phyloP scores from a whole-genome alignment of 352 stramenopile genomes.

The Globisporangium middletonii region DNA sequence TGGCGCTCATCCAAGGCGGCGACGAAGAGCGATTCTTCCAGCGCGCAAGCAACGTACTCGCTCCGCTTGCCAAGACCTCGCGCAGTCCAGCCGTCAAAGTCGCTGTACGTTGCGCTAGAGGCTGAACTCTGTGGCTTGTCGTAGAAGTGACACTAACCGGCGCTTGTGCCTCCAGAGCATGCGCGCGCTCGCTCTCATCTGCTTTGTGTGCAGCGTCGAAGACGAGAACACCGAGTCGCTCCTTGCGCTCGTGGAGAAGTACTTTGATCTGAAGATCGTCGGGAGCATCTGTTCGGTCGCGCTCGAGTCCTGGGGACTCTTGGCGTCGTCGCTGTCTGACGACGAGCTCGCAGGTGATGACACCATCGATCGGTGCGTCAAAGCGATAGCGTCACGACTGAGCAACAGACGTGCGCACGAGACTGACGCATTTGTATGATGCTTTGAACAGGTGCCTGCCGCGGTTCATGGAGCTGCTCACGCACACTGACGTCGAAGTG shows the following conservation, averaged over 20 bases:
- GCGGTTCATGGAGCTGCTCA: conserved; percentile 60
- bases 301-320: conserved; percentile 67
- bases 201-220: conserved; percentile 74
- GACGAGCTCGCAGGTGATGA: conserved; percentile 41
- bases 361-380: conserved; percentile 51
- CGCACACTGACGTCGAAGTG: conserved; percentile 79
- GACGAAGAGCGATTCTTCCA: conserved; percentile 79
- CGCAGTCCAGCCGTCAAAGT: conserved; percentile 58
- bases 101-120: conserved; percentile 25
- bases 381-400: too few relatives aligned
- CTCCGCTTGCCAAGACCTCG: conserved; percentile 63
- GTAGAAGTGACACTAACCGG: not conserved
- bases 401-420: too few relatives aligned
- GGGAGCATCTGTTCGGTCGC: conserved; percentile 57
- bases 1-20: conserved; percentile 67
- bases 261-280: conserved; percentile 61
- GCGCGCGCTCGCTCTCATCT: conserved; percentile 61
- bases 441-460: conserved; percentile 42
- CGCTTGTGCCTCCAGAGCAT: conserved; percentile 33
- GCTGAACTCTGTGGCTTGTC: not conserved
- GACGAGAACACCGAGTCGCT: conserved; percentile 70
- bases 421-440: not conserved
- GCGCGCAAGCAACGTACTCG: conserved; percentile 57
- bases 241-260: conserved; percentile 55
- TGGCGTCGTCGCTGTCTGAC: conserved; percentile 58